Base-by-base conservation (phyloP, 208 protist genomes). In the Leptomonas pyrrhocoris region DNA sequence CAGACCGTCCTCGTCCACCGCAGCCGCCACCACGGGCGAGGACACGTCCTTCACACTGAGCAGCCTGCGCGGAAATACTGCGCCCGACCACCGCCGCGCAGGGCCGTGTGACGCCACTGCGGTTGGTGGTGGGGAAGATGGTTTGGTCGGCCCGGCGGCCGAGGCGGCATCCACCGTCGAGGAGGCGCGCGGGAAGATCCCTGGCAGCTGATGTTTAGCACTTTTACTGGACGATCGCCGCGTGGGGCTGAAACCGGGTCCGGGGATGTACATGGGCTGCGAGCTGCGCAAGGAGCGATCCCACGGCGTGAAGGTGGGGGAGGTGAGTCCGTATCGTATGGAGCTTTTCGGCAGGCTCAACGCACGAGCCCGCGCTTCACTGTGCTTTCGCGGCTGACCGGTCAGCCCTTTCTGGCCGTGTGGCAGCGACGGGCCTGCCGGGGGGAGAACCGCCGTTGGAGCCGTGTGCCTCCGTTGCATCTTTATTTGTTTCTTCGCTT, bases 201-300 rank as follows among this genome's bases (percentile, higher is more conserved):
- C 42, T 25, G 18, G 43, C 31, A 64, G 38, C 8, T 13, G 9
- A 7, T 18, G 31, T 5, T 5, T 15, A 16, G 31, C 15, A 43
- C 38, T 3, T 34, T 64, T 64, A 31, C 58, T 64, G 6, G 43
- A 53, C 4, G 58, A 53, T 23, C 58, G 25, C 58, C 58, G 58
- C 18, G 43, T 64, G 11, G 43, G 2, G 23, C 28, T 27, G 28
- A 53, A 53, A 27, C 58, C 58, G 8, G 58, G 58, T 2, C 40
- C 45, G 3, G 58, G 27, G 13, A 53, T 53, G 43, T 64, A 64
- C 0, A 43, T 64, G 2, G 58, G 58, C 43, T 64, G 30, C 31
- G 64, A 21, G 48, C 57, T 30, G 49, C 76, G 69, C 43, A 81
- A 70, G 0, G 70, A 66, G 21, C 60, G 55, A 25, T 71, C 45